Base-by-base conservation (phyloP, 441 rosid genomes). In the Pelargonium cotyledonis region DNA sequence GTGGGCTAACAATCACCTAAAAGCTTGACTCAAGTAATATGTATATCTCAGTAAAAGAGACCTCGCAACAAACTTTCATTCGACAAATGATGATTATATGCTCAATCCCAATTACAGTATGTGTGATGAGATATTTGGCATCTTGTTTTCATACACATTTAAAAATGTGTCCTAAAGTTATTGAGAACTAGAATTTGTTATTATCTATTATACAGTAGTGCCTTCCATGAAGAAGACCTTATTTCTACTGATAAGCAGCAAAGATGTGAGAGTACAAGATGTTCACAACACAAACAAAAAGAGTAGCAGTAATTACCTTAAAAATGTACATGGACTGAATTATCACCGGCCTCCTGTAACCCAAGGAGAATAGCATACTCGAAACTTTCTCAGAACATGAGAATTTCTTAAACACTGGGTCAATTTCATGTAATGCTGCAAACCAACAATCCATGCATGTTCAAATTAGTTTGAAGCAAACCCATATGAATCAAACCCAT, bases 251-350 rank as follows among this genome's bases (percentile, higher is more conserved):
- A 67, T 35, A 16, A 62, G 63, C 23, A 43, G 29, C 53, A 53
- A 71, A 47, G 0, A 21, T 35, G 55, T 14, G 23, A 21, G 14
- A 5, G n/a, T 55, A 19, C 0, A 71, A 53, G 14, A 72, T 73
- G 63, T 57, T 29, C 49, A 4, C 41, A 74, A 49, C 38, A 53
- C 26, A 35, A 46, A 0, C 10, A 5, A 19, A 58, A 31, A 61
- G 3, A 43, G 72, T 65, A 15, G 65, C 69, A 69, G 5, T 12
- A 5, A 72, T 69, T 73, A 91, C 96, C 97, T 91, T 94, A 79
- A 88, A 94, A 40, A 94, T 94, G 79, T 89, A 94, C 97, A 89
- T 89, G 11, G 99, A 86, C 85, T 94, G 99, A 78, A 91, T 79
- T 77, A 84, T 64, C 15, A 80, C 85, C 4, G 97, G 96, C 80